Conservation (phyloP, 352 stramenopile genomes). For the Salisapilia sapeloensis region DNA sequence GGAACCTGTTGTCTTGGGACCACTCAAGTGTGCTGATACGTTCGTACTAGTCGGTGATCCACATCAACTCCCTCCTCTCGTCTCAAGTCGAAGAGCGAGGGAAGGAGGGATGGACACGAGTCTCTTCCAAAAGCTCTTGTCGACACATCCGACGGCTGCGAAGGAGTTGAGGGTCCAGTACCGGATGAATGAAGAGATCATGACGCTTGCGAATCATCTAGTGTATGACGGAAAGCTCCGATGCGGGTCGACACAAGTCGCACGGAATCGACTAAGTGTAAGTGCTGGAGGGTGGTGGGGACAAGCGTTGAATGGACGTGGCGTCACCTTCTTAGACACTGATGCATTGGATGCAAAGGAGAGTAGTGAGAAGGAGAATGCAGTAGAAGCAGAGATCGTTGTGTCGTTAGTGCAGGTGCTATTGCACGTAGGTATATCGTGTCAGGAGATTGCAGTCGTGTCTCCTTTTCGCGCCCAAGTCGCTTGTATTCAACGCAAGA, state of each 20-base stretch:
- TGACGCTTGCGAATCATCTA: slow-evolving; percentile 89
- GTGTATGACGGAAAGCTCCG: slow-evolving; percentile 89
- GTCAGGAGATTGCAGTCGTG: slow-evolving; percentile 79
- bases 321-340: slow-evolving; percentile 80
- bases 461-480: slow-evolving; percentile 90
- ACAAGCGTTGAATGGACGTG: too few relatives aligned
- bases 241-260: slow-evolving; percentile 59
- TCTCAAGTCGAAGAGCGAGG: slow-evolving; percentile 78
- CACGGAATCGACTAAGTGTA: slow-evolving; percentile 21
- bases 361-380: slow-evolving; percentile 68
- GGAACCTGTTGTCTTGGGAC: slow-evolving; percentile 87
- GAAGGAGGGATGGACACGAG: slow-evolving; percentile 74
- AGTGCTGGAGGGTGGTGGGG: slow-evolving; percentile 3
- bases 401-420: slow-evolving; percentile 48
- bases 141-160: slow-evolving; percentile 81
- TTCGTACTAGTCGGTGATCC: slow-evolving; percentile 98
- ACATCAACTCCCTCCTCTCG: slow-evolving; percentile 95
- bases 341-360: slow-evolving; percentile 22
- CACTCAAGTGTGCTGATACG: slow-evolving; percentile 83
- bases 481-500: slow-evolving; percentile 21
- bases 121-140: slow-evolving; percentile 85
- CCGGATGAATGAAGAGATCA: slow-evolving; percentile 95
- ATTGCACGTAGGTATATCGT: slow-evolving; percentile 22
- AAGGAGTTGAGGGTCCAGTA: slow-evolving; percentile 96
- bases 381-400: slow-evolving; percentile 56